Percentiles rank a stretch among this genome's conserved stretches.
These are phyloP conservation scores for Colletotrichum lentis DNA, from an alignment of 2,329 filamentous ascomycete species.

Conservation along the genomic window DNA sequence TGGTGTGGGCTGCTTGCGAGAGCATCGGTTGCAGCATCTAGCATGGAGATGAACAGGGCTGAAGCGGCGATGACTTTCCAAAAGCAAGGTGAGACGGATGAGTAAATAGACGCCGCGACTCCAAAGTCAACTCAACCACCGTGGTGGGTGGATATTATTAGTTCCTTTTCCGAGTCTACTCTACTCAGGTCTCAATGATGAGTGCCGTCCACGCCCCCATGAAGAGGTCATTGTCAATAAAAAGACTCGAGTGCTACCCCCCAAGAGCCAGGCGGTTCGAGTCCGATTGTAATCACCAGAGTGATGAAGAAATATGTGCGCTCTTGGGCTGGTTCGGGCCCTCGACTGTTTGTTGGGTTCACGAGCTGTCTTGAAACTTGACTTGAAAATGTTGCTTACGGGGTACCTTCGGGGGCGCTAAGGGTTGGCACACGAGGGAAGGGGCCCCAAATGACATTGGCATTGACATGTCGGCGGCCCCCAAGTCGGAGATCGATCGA, in stretches of 20 bases:
- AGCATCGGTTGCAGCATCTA: background rate
- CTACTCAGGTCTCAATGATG: background rate
- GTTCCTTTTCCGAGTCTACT: conserved; percentile 1
- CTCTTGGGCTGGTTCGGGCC: background rate
- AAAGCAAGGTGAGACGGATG: background rate
- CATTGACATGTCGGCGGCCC: background rate
- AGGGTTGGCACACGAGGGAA: background rate
- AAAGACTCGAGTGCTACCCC: background rate
- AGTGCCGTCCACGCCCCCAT: too few relatives aligned
- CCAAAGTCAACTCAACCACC: background rate
- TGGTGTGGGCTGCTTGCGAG: background rate
- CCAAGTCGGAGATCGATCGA: background rate
- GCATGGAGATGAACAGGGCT: background rate
- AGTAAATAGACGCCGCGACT: background rate
- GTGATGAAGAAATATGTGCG: background rate
- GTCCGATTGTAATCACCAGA: background rate
- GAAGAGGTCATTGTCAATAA: too few relatives aligned
- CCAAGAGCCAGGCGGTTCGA: background rate
- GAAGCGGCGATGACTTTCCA: background rate
- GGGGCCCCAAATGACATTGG: too few relatives aligned
- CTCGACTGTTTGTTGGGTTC: background rate
- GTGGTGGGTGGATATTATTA: background rate
- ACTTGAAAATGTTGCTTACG: background rate
- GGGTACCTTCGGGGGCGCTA: background rate
- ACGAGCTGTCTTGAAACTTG: background rate